Evolutionary conservation across 768 basidiomycete species (phyloP).

Genomic region (Boletus edulis): DNA sequence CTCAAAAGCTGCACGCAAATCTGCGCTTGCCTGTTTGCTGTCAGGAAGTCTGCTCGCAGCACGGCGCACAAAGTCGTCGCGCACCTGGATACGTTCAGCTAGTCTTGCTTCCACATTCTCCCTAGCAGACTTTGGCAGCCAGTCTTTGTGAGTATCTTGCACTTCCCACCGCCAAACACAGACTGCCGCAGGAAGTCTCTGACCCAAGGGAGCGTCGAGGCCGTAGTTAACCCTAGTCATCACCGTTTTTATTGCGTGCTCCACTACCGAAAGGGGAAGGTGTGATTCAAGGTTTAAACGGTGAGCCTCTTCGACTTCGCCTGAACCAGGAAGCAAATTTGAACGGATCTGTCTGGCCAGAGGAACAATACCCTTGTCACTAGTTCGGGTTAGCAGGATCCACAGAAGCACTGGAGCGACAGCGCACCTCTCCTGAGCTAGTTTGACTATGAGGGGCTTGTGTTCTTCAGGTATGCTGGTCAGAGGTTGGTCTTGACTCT

Average conservation of each 20-base stretch:
- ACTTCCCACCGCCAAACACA: constrained; percentile 90
- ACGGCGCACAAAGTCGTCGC: constrained; percentile 14
- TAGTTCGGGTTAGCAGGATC: constrained; percentile 30
- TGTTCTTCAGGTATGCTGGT: constrained; percentile 63
- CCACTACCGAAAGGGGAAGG: constrained; percentile 50
- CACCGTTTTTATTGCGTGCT: constrained; percentile 59
- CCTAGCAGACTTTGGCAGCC: constrained; percentile 64
- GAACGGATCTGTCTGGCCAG: constrained; percentile 71
- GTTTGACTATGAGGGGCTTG: constrained; percentile 72
- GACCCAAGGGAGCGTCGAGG: constrained; percentile 48
- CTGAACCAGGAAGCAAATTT: constrained; percentile 61
- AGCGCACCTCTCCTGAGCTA: constrained; percentile 80
- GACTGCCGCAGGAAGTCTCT: constrained; percentile 58
- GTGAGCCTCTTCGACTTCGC: constrained; percentile 47
- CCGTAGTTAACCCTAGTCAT: constrained; percentile 82
- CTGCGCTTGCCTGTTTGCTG: constrained; percentile 52
- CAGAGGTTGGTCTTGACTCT: constrained; percentile 49
- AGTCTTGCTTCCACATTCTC: constrained; percentile 62
- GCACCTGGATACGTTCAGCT: constrained; percentile 64
- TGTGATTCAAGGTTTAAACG: constrained; percentile 35
- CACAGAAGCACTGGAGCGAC: neutral
- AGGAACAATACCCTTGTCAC: constrained; percentile 65
- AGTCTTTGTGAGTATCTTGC: constrained; percentile 51
- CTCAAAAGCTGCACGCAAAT: constrained; percentile 53
- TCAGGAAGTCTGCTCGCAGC: constrained; percentile 1